phyloP scores from a whole-genome alignment of 1,284 basidiomycete genomes.

The Sporisorium exsertum region DNA sequence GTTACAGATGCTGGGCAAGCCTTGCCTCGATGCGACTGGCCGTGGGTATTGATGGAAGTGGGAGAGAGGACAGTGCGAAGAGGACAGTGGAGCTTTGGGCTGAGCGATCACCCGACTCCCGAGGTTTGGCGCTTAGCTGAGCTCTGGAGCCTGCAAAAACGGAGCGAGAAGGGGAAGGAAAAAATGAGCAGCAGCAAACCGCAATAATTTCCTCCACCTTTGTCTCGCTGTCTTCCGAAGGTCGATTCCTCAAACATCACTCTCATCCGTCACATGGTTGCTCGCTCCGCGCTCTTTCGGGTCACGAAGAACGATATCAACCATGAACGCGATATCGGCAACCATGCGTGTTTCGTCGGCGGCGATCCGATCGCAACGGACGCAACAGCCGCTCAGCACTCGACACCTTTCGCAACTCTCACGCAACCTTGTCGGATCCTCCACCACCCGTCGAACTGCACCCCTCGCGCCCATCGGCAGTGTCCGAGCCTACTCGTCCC shows the following conservation, averaged over 20 bases:
- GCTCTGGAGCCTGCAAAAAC: not conserved
- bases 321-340: slow-evolving; percentile 17
- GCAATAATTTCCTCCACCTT: slow-evolving; percentile 8
- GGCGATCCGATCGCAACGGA: slow-evolving; percentile 12
- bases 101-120: slow-evolving; percentile 27
- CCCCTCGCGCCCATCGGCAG: not conserved
- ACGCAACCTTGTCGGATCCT: slow-evolving; percentile 5
- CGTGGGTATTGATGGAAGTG: not conserved
- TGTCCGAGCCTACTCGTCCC: slow-evolving; percentile 17
- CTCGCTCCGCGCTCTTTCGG: no score
- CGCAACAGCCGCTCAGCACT: not conserved
- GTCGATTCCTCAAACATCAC: not conserved
- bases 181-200: not conserved
- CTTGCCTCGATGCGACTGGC: not conserved
- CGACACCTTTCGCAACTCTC: slow-evolving; percentile 16
- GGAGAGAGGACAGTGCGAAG: not conserved
- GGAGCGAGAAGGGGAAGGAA: slow-evolving; percentile 15
- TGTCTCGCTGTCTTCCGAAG: slow-evolving; percentile 1
- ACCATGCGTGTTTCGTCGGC: slow-evolving; percentile 20
- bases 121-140: slow-evolving; percentile 37
- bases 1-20: not conserved
- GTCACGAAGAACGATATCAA: not conserved
- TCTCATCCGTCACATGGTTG: no score
- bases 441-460: not conserved
- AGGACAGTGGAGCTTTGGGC: slow-evolving; percentile 5